These are phyloP conservation scores for Saitozyma podzolica DNA, from an alignment of 768 basidiomycete genomes.

Conservation along the genomic window DNA sequence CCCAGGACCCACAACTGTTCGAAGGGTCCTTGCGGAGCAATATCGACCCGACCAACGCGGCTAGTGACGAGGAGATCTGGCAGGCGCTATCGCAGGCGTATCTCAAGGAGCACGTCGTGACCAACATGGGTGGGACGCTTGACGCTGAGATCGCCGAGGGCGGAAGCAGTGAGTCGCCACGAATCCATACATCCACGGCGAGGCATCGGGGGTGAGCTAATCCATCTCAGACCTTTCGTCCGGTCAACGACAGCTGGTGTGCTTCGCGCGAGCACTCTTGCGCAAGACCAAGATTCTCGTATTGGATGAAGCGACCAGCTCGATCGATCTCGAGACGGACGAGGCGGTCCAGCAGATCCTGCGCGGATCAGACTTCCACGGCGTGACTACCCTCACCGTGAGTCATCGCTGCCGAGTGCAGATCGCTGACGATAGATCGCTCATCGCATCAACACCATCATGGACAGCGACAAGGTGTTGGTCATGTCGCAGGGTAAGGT, in stretches of 20 bases:
- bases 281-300: slow-evolving; percentile 84
- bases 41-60: slow-evolving; percentile 77
- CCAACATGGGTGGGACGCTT: slow-evolving; percentile 43
- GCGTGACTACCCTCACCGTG: slow-evolving; percentile 74
- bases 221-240: slow-evolving; percentile 70
- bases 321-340: slow-evolving; percentile 88
- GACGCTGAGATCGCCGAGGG: slow-evolving; percentile 49
- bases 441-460: slow-evolving; percentile 60
- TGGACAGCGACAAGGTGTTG: slow-evolving; percentile 74
- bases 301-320: slow-evolving; percentile 88
- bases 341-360: slow-evolving; percentile 85
- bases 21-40: slow-evolving; percentile 61
- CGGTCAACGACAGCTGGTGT: slow-evolving; percentile 84
- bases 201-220: slow-evolving; percentile 63
- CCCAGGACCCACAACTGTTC: slow-evolving; percentile 62
- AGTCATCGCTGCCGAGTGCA: slow-evolving; percentile 2
- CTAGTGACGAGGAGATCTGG: slow-evolving; percentile 84
- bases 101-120: slow-evolving; percentile 52
- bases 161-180: slow-evolving; percentile 27
- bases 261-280: slow-evolving; percentile 81
- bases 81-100: slow-evolving; percentile 68
- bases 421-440: slow-evolving; percentile 20
- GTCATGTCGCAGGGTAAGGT: slow-evolving; percentile 81
- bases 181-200: slow-evolving; percentile 63
- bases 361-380: slow-evolving; percentile 70